Conservation (phyloP, 2,329 filamentous ascomycete genomes). For the Penicillium sp. region DNA sequence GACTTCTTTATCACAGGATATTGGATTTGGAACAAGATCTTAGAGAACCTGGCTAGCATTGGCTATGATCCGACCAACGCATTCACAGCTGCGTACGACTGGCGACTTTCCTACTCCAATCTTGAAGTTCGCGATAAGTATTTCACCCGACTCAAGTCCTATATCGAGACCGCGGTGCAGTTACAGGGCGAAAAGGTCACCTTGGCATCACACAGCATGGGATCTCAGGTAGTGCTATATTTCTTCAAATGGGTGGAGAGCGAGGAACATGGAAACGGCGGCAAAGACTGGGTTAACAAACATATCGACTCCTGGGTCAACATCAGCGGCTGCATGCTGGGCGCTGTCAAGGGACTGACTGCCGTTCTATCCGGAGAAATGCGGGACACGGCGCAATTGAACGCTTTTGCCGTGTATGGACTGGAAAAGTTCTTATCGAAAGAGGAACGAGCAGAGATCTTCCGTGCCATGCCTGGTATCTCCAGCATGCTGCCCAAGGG, state of each 20-base stretch:
- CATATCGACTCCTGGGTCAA: conserved; percentile 97
- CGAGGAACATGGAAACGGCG: conserved; percentile 73
- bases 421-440: conserved; percentile 92
- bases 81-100: conserved; percentile 76
- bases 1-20: conserved; percentile 83
- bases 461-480: conserved; percentile 94
- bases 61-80: conserved; percentile 85
- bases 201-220: conserved; percentile 94
- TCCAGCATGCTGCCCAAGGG: conserved; percentile 96
- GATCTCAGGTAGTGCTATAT: conserved; percentile 84
- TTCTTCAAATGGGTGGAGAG: conserved; percentile 81
- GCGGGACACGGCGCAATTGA: conserved; percentile 96
- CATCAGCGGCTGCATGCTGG: conserved; percentile 96
- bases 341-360: conserved; percentile 84
- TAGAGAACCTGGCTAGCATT: conserved; percentile 93
- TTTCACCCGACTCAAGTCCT: conserved; percentile 83
- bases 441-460: conserved; percentile 87
- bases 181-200: conserved; percentile 76
- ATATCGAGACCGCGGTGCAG: conserved; percentile 81
- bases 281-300: conserved; percentile 82
- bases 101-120: conserved; percentile 86
- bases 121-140: conserved; percentile 90
- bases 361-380: conserved; percentile 94
- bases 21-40: conserved; percentile 99
- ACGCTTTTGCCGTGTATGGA: conserved; percentile 93